Conservation (phyloP, 2,329 filamentous ascomycete genomes). For the Phyllosticta citriasiana region DNA sequence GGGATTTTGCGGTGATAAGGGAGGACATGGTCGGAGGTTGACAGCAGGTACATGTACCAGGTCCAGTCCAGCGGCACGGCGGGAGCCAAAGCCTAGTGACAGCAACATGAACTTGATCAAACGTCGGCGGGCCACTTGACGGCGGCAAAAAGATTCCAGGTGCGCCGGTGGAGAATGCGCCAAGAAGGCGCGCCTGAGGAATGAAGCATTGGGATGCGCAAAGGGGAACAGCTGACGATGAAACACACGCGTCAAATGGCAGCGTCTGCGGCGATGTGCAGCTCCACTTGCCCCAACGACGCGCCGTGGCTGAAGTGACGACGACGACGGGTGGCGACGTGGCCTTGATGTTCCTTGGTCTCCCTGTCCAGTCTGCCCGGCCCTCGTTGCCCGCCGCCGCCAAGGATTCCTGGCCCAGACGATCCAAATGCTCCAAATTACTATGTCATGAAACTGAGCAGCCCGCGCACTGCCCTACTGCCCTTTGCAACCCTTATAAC, state of each 20-base stretch:
- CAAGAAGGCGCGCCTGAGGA: neutral
- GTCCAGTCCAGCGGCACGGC: neutral
- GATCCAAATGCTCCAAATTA: neutral
- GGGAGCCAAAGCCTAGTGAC: neutral
- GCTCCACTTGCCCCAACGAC: neutral
- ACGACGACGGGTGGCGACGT: neutral
- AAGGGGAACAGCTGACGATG: neutral
- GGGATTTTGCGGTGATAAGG: neutral
- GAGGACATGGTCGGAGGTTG: neutral
- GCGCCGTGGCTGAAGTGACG: neutral
- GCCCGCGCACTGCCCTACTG: neutral
- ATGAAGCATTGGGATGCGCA: neutral
- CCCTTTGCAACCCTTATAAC: neutral
- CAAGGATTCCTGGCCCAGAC: neutral
- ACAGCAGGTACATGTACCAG: neutral
- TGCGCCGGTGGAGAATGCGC: neutral
- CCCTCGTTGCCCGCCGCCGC: neutral
- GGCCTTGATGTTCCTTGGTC: neutral
- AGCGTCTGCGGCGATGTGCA: neutral
- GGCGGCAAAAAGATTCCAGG: neutral
- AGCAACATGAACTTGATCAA: neutral
- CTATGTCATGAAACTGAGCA: neutral
- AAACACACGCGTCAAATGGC: neutral
- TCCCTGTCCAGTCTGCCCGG: neutral
- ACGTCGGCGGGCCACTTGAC: neutral